These are phyloP conservation scores for Colletotrichum tropicicola DNA, from an alignment of 2,329 filamentous ascomycete genomes.

Conservation along the genomic window DNA sequence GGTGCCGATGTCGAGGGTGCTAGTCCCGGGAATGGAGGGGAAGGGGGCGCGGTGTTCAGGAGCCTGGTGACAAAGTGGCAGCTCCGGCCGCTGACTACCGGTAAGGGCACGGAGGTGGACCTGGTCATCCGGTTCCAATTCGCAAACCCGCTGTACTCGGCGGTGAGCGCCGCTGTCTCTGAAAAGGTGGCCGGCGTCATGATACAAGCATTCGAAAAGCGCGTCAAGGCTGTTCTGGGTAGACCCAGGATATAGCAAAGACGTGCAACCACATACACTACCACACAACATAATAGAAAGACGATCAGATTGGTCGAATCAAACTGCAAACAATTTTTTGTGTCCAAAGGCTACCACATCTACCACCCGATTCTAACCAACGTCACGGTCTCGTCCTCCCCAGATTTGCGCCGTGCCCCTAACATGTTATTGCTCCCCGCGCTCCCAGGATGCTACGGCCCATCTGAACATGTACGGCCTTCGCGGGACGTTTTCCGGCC, in stretches of 20 bases:
- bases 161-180: slow-evolving; percentile 82
- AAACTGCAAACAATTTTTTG: not conserved
- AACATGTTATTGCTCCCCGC: slow-evolving; percentile 2
- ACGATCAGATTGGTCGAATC: not conserved
- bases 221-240: slow-evolving; percentile 70
- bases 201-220: slow-evolving; percentile 91
- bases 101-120: slow-evolving; percentile 71
- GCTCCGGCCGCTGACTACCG: slow-evolving; percentile 56
- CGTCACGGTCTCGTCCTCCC: slow-evolving; percentile 2
- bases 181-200: slow-evolving; percentile 87
- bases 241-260: slow-evolving; percentile 1
- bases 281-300: not conserved
- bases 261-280: not conserved
- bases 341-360: not conserved
- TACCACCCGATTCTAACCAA: not conserved
- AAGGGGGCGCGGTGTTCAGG: slow-evolving; percentile 65
- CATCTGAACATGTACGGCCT: not conserved
- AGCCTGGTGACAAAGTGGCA: slow-evolving; percentile 77
- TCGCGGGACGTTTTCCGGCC: not conserved
- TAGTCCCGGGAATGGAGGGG: slow-evolving; percentile 17
- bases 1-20: slow-evolving; percentile 60
- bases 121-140: slow-evolving; percentile 86
- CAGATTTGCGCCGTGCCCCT: slow-evolving; percentile 9
- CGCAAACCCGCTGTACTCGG: slow-evolving; percentile 85
- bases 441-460: slow-evolving; percentile 15